Percentiles rank a stretch among this genome's conserved stretches.
Conservation (phyloP, 2,329 filamentous ascomycete species). For the Cladosporium velox region DNA sequence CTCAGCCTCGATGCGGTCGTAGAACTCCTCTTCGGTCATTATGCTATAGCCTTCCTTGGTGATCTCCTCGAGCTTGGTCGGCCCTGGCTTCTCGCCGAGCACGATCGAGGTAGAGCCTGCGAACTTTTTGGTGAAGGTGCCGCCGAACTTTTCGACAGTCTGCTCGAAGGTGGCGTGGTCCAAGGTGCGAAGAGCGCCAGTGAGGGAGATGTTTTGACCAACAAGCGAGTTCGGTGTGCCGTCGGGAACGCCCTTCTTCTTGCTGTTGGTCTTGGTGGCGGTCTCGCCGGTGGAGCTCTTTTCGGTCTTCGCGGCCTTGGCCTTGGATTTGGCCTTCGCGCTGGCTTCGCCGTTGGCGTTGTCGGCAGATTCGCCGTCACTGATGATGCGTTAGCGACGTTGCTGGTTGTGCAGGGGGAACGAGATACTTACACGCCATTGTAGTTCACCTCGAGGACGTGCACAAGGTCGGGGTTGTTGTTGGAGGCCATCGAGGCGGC, state of each 20-base stretch:
- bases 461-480: not conserved
- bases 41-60: constrained; percentile 22
- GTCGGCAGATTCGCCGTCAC: not conserved
- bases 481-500: not conserved
- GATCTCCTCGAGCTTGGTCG: constrained; percentile 29
- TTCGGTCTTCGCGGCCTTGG: not conserved
- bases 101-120: constrained; percentile 22
- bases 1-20: constrained; percentile 22
- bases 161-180: constrained; percentile 25
- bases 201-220: constrained; percentile 20
- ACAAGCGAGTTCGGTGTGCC: constrained; percentile 16
- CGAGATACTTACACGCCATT: not conserved
- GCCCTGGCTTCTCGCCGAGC: constrained; percentile 23
- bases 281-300: not conserved
- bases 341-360: constrained; percentile 1
- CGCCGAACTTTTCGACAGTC: constrained; percentile 23
- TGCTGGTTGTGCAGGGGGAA: not conserved
- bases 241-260: constrained; percentile 15
- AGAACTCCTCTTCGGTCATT: constrained; percentile 25
- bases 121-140: constrained; percentile 21
- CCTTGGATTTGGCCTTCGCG: not conserved
- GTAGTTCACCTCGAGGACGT: not conserved
- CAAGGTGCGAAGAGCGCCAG: constrained; percentile 22
- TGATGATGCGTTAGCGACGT: not conserved
- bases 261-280: constrained; percentile 1